Evolutionary conservation across 2,329 filamentous ascomycete genomes (phyloP).

Genomic region (Xylariaceae sp.): DNA sequence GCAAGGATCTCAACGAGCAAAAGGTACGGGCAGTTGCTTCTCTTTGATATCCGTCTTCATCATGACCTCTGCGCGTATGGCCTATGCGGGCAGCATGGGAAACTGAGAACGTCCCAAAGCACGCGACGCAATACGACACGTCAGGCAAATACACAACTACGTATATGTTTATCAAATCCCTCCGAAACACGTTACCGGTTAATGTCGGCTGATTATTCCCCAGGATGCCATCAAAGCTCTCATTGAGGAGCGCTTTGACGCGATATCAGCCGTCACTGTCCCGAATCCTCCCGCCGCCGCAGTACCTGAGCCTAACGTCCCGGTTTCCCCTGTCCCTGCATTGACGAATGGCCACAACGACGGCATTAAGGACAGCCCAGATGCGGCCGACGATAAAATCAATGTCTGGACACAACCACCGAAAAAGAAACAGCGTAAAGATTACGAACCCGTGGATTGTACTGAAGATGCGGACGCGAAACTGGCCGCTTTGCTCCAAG

Average conservation of each 20-base stretch:
- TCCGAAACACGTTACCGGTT: neutral
- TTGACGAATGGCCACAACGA: conserved; percentile 31
- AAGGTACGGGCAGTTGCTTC: conserved; percentile 48
- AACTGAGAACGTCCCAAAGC: neutral
- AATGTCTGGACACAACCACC: conserved; percentile 47
- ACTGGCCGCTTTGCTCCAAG: conserved; percentile 82
- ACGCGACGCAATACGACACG: neutral
- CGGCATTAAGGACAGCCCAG: conserved; percentile 29
- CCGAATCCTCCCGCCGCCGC: conserved; percentile 17
- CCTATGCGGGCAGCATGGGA: neutral
- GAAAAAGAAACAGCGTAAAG: conserved; percentile 62
- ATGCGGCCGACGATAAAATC: conserved; percentile 40
- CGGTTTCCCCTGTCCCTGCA: conserved; percentile 24
- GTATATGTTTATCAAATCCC: neutral
- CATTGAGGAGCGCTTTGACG: conserved; percentile 71
- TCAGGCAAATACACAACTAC: neutral
- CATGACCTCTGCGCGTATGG: neutral
- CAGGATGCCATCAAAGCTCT: conserved; percentile 67
- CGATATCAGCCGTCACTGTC: conserved; percentile 52
- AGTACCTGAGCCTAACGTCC: conserved; percentile 22
- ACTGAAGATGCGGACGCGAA: conserved; percentile 76
- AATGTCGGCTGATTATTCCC: conserved; percentile 1
- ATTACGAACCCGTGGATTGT: conserved; percentile 56
- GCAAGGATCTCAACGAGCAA: conserved; percentile 55
- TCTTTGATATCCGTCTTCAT: neutral